Percentiles rank a stretch among this genome's conserved stretches.
These are phyloP conservation scores for Cutaneotrichosporon cutaneum DNA, from an alignment of 1,284 basidiomycete species.

Conservation along the genomic window DNA sequence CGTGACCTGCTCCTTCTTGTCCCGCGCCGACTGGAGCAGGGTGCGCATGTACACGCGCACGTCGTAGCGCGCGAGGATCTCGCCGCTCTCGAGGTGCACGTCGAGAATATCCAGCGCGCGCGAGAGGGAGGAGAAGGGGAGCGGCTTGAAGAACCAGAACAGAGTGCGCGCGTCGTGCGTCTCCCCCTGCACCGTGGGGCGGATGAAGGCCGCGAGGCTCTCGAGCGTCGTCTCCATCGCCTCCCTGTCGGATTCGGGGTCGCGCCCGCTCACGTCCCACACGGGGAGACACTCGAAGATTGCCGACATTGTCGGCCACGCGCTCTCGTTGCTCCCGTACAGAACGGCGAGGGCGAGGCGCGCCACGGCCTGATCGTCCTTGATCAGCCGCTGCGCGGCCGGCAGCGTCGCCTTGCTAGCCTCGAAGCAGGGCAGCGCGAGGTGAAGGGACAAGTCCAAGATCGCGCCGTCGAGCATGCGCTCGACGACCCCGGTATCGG, in stretches of 20 bases:
- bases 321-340: slow-evolving; percentile 73
- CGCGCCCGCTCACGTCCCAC: slow-evolving; percentile 66
- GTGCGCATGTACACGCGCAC: slow-evolving; percentile 75
- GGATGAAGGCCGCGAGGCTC: slow-evolving; percentile 74
- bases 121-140: slow-evolving; percentile 70
- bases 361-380: slow-evolving; percentile 76
- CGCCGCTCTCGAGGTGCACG: slow-evolving; percentile 87
- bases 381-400: slow-evolving; percentile 66
- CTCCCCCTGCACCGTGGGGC: slow-evolving; percentile 65
- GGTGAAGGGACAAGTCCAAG: slow-evolving; percentile 64
- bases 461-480: slow-evolving; percentile 71
- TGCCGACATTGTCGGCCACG: slow-evolving; percentile 78
- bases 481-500: slow-evolving; percentile 62
- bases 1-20: slow-evolving; percentile 69
- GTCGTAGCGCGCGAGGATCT: slow-evolving; percentile 82
- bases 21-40: slow-evolving; percentile 73
- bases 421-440: slow-evolving; percentile 74
- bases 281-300: slow-evolving; percentile 93
- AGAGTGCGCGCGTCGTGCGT: slow-evolving; percentile 67
- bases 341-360: slow-evolving; percentile 79
- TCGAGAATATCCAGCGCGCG: slow-evolving; percentile 83
- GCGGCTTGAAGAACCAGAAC: slow-evolving; percentile 73
- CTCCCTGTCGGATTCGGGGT: slow-evolving; percentile 63
- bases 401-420: slow-evolving; percentile 83
- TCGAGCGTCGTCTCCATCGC: slow-evolving; percentile 73